phyloP scores from a whole-genome alignment of 2,329 filamentous ascomycete genomes.

The Talaromyces sp. region DNA sequence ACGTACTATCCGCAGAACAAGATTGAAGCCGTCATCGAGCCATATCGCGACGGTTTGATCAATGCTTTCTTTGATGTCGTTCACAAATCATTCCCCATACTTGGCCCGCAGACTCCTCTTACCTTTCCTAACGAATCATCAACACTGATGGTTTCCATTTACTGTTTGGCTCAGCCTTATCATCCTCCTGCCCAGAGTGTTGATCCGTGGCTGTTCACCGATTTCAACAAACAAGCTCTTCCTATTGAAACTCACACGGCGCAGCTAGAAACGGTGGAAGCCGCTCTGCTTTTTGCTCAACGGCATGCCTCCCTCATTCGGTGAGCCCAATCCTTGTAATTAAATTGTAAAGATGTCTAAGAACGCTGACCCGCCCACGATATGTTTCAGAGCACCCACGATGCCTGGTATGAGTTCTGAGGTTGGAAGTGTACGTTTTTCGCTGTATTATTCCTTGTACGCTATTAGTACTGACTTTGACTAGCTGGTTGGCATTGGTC shows the following conservation, averaged over 20 bases:
- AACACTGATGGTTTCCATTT: conserved; percentile 2
- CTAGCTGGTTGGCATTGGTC: not conserved
- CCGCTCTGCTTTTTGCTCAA: not conserved
- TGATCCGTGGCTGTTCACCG: not conserved
- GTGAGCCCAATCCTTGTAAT: not conserved
- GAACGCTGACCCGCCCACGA: no score
- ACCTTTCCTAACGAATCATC: not conserved
- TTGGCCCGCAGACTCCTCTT: not conserved
- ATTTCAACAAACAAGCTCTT: conserved; percentile 1
- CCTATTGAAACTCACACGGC: not conserved
- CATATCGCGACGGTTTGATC: not conserved
- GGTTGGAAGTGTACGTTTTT: not conserved
- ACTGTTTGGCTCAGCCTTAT: conserved; percentile 3
- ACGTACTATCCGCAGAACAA: conserved; percentile 1
- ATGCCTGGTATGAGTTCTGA: conserved; percentile 1
- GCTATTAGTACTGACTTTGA: not conserved
- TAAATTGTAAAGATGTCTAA: not conserved
- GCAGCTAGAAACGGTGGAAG: not conserved
- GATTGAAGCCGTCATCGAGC: conserved; percentile 1
- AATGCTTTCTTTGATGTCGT: conserved; percentile 1
- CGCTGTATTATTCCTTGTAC: not conserved
- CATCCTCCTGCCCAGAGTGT: not conserved
- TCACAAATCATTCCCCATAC: not conserved
- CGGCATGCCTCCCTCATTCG: not conserved
- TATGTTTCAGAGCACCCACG: not conserved